These are phyloP conservation scores for Pseudoneurospora amorphoporcata DNA, from an alignment of 495 filamentous ascomycete species.

Conservation along the genomic window DNA sequence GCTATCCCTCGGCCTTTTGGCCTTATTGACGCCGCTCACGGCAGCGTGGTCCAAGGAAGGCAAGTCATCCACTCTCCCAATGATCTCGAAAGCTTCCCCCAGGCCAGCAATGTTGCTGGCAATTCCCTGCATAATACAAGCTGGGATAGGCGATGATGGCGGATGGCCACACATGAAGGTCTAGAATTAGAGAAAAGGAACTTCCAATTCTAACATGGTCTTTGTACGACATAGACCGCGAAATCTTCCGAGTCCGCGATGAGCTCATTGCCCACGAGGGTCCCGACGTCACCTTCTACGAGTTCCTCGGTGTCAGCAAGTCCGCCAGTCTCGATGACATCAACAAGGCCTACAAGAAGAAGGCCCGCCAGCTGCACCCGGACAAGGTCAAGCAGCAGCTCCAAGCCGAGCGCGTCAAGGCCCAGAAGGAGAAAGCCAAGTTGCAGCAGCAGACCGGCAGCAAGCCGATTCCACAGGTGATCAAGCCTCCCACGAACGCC, in stretches of 20 bases:
- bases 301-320: conserved; percentile 66
- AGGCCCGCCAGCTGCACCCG: conserved; percentile 70
- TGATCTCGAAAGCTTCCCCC: background rate
- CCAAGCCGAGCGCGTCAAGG: conserved; percentile 57
- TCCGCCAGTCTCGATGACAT: conserved; percentile 78
- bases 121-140: background rate
- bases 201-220: background rate
- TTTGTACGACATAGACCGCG: conserved; percentile 55
- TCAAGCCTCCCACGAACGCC: conserved; percentile 56
- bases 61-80: conserved; percentile 25
- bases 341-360: conserved; percentile 87
- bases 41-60: conserved; percentile 82
- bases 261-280: conserved; percentile 74
- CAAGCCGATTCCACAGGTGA: conserved; percentile 52
- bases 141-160: background rate
- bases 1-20: conserved; percentile 45
- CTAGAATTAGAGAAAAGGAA: background rate
- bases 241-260: conserved; percentile 91
- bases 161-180: background rate
- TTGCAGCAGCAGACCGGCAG: conserved; percentile 39
- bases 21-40: conserved; percentile 48
- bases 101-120: background rate
- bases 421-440: conserved; percentile 40
- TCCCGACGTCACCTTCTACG: conserved; percentile 81
- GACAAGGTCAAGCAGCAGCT: conserved; percentile 89